These are phyloP conservation scores for Immersiporthe knoxdaviesiana DNA, from an alignment of 2,329 filamentous ascomycete genomes.

Conservation along the genomic window DNA sequence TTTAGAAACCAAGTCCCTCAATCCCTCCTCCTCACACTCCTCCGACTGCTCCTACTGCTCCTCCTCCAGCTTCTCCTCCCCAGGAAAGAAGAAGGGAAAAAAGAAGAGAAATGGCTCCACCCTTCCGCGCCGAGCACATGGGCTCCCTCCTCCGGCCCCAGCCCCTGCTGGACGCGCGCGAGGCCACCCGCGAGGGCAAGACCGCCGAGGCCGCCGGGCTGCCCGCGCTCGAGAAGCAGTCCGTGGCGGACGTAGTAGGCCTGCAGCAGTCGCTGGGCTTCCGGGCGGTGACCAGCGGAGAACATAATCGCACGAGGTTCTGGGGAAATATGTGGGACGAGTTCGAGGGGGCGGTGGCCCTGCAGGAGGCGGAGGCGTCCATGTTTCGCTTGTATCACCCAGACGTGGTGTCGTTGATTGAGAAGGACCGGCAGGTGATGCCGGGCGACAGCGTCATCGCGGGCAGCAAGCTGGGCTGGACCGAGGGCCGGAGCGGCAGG, in stretches of 20 bases:
- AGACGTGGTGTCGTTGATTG: slow-evolving; percentile 57
- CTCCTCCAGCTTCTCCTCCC: neutral
- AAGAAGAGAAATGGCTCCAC: slow-evolving; percentile 36
- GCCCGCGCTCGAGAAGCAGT: slow-evolving; percentile 63
- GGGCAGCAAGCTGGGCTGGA: slow-evolving; percentile 50
- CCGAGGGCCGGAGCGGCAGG: slow-evolving; percentile 43
- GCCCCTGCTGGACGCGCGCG: slow-evolving; percentile 52
- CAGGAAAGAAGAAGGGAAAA: too few species aligned
- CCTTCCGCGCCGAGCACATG: slow-evolving; percentile 43
- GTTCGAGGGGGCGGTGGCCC: slow-evolving; percentile 51
- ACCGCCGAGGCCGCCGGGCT: slow-evolving; percentile 59
- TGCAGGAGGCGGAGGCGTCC: slow-evolving; percentile 54
- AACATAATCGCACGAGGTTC: slow-evolving; percentile 62
- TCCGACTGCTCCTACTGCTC: too few species aligned
- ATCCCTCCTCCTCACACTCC: neutral
- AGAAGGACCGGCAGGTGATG: slow-evolving; percentile 58
- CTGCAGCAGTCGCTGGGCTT: slow-evolving; percentile 69
- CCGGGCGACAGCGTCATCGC: slow-evolving; percentile 60
- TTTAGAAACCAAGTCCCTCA: neutral
- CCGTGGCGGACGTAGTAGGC: slow-evolving; percentile 69
- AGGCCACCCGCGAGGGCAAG: slow-evolving; percentile 58
- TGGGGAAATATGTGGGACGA: slow-evolving; percentile 60
- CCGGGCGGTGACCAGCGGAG: slow-evolving; percentile 70
- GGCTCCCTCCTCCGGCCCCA: slow-evolving; percentile 42
- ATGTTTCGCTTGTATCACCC: slow-evolving; percentile 60